Conservation (phyloP, 2,329 filamentous ascomycete genomes). For the Scedosporium boydii region DNA sequence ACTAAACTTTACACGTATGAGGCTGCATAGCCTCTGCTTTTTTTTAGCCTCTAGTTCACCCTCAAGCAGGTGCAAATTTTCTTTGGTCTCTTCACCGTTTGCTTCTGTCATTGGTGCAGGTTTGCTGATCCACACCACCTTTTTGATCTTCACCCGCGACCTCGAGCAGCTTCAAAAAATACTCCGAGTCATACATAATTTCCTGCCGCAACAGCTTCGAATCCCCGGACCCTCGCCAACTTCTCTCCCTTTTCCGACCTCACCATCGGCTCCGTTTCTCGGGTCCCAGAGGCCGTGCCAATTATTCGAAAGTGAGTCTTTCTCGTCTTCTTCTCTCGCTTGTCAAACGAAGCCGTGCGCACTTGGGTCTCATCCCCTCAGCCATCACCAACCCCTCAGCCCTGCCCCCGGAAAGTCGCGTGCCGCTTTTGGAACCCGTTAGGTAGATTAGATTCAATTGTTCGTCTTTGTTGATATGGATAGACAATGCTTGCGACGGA, state of each 20-base stretch:
- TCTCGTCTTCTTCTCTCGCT: not conserved
- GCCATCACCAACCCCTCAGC: not conserved
- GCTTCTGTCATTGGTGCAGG: not conserved
- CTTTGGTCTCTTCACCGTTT: not conserved
- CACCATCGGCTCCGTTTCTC: not conserved
- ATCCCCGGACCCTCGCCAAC: not conserved
- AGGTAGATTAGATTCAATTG: not conserved
- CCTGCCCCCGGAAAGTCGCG: not conserved
- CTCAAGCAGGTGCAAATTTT: not conserved
- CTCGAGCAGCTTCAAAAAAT: not conserved
- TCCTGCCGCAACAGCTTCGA: not conserved
- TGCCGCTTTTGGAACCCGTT: not conserved
- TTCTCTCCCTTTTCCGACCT: not conserved
- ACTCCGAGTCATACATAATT: not conserved
- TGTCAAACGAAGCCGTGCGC: too few relatives aligned
- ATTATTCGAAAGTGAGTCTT: not conserved
- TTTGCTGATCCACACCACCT: not conserved
- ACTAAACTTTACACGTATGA: not conserved
- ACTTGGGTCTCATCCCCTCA: not conserved
- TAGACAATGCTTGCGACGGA: not conserved
- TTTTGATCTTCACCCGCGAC: not conserved
- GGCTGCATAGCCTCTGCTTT: not conserved
- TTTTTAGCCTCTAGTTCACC: not conserved
- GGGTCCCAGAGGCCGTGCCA: not conserved
- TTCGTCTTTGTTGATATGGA: not conserved